Evolutionary conservation across 2,329 filamentous ascomycete genomes (phyloP).

Genomic region (Fusarium tanahbumbuense): DNA sequence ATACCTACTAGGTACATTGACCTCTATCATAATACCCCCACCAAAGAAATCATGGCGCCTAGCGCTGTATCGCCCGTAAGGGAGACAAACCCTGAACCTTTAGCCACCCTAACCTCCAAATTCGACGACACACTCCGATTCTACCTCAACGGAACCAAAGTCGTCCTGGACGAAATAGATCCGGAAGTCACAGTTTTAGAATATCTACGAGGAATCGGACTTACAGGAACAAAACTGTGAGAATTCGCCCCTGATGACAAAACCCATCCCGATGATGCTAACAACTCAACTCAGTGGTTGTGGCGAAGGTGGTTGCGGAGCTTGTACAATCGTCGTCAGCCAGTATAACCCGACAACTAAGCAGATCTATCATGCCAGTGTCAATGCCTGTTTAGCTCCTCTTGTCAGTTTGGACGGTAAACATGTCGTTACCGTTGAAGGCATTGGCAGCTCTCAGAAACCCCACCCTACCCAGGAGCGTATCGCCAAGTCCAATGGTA

Average conservation of each 20-base stretch:
- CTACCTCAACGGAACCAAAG: conserved; percentile 93
- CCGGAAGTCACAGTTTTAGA: conserved; percentile 93
- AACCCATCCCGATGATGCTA: conserved; percentile 1
- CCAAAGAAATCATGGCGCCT: conserved; percentile 62
- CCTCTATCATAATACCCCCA: background rate
- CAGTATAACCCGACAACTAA: conserved; percentile 94
- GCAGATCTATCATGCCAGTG: conserved; percentile 93
- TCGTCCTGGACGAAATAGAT: conserved; percentile 86
- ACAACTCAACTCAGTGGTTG: conserved; percentile 70
- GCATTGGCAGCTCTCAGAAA: conserved; percentile 86
- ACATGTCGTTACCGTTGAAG: conserved; percentile 97
- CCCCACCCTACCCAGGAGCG: conserved; percentile 93
- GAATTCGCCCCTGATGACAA: conserved; percentile 35
- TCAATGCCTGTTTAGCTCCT: conserved; percentile 95
- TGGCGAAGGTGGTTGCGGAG: conserved; percentile 95
- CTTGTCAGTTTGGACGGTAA: conserved; percentile 95
- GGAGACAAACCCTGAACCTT: conserved; percentile 50
- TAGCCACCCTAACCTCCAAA: conserved; percentile 70
- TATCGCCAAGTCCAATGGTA: conserved; percentile 90
- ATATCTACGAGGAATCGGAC: conserved; percentile 89
- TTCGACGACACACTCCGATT: conserved; percentile 92
- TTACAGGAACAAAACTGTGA: conserved; percentile 92
- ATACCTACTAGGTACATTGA: background rate
- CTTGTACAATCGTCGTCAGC: conserved; percentile 94
- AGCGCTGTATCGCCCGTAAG: conserved; percentile 64